phyloP scores from a whole-genome alignment of 1,284 basidiomycete genomes.

The Fomitopsis betulina region DNA sequence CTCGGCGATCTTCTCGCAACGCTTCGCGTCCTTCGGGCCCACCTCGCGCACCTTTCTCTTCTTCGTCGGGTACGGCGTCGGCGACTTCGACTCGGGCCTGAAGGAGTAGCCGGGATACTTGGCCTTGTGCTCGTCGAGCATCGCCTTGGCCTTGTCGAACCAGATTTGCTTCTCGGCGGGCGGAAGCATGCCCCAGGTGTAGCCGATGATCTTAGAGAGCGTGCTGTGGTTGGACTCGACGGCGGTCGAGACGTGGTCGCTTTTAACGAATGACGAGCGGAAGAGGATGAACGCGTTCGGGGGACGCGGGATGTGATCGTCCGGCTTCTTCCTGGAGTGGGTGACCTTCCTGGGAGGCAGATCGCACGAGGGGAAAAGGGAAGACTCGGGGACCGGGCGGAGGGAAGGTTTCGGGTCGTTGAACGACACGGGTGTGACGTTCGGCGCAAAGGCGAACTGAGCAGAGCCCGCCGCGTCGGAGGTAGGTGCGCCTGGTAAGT shows the following conservation, averaged over 20 bases:
- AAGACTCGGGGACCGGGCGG: slow-evolving; percentile 28
- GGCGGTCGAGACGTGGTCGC: slow-evolving; percentile 68
- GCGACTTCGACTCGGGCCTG: slow-evolving; percentile 49
- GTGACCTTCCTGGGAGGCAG: slow-evolving; percentile 16
- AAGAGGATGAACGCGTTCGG: slow-evolving; percentile 96
- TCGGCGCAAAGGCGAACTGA: slow-evolving; percentile 53
- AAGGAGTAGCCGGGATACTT: slow-evolving; percentile 71
- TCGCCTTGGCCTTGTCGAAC: slow-evolving; percentile 61
- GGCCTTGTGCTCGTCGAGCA: slow-evolving; percentile 61
- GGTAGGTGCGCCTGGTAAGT: slow-evolving; percentile 37
- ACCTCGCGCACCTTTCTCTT: slow-evolving; percentile 64
- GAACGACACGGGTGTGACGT: slow-evolving; percentile 57
- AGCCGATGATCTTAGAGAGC: slow-evolving; percentile 44
- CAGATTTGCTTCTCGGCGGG: slow-evolving; percentile 66
- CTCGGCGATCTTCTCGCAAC: slow-evolving; percentile 75
- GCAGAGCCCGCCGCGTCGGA: slow-evolving; percentile 39
- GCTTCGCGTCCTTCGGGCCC: slow-evolving; percentile 63
- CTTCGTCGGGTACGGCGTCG: slow-evolving; percentile 36
- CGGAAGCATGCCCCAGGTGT: slow-evolving; percentile 71
- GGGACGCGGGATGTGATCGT: slow-evolving; percentile 85
- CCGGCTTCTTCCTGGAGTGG: slow-evolving; percentile 63
- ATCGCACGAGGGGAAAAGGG: slow-evolving; percentile 41
- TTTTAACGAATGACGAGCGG: slow-evolving; percentile 82
- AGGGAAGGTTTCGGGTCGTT: slow-evolving; percentile 37
- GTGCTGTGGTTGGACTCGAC: slow-evolving; percentile 83